Evolutionary conservation across 495 filamentous ascomycete species (phyloP).

Genomic region (Aspergillus taichungensis): DNA sequence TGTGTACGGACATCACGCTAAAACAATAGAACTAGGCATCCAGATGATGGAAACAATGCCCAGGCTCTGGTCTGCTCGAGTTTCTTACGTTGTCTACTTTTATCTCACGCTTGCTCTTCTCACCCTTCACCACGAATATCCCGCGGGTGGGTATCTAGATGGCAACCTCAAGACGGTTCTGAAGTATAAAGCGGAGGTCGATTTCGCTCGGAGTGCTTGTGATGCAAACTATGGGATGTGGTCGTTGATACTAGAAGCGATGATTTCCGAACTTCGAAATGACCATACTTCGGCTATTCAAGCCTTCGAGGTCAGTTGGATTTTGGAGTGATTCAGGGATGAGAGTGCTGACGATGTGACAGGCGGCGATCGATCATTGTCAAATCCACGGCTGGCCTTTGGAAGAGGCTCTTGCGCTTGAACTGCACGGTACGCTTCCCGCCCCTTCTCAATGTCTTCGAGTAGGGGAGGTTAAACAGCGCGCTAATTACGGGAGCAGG

Average conservation of each 20-base stretch:
- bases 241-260: conserved; percentile 65
- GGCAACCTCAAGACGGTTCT: conserved; percentile 47
- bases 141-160: conserved; percentile 39
- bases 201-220: conserved; percentile 57
- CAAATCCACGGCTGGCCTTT: conserved; percentile 67
- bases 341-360: conserved; percentile 1
- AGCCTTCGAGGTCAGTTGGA: conserved; percentile 49
- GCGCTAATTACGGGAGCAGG: conserved; percentile 33
- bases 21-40: conserved; percentile 58
- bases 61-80: conserved; percentile 65
- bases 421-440: conserved; percentile 43
- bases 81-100: conserved; percentile 54
- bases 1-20: conserved; percentile 64
- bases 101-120: conserved; percentile 62
- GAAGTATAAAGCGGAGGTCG: conserved; percentile 54
- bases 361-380: conserved; percentile 65
- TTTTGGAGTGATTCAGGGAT: not conserved
- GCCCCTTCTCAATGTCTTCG: not conserved
- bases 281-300: conserved; percentile 53
- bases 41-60: conserved; percentile 48
- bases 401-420: conserved; percentile 73
- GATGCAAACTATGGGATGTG: conserved; percentile 75
- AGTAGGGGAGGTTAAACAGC: too few relatives aligned
- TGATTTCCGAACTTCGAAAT: conserved; percentile 56
- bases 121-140: conserved; percentile 50